Evolutionary conservation across 108 stramenopile species (phyloP), one percentile per base, ranked within the genome.

Genomic region (Cyclotella kingstonii): DNA sequence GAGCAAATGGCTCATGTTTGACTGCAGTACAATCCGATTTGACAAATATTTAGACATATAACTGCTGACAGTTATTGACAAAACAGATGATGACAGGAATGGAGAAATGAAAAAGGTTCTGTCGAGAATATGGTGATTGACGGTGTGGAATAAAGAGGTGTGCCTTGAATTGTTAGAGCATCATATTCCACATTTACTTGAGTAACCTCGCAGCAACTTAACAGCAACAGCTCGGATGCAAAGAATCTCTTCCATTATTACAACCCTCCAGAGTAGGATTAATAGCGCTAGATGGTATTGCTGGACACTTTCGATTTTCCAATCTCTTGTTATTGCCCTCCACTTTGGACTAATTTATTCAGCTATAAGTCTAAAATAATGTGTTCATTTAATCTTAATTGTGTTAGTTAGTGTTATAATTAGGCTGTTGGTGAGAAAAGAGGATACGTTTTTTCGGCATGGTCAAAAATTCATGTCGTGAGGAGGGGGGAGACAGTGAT

Each of bases 251-350:
- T 2, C 2, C 39, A 15, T 22, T 54, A 65, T 21, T 23, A 50
- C 42, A 17, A 46, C 17, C 30, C 12, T 22, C 43, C 52, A 69
- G 50, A 4, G 53, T 78, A 9, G 63, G 80, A 12, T 11, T 83
- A 0, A 53, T 90, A 3, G 82, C 77, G 3, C 54, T 90, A 39
- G 88, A 90, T 57, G 81, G 81, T 1, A 86, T 90, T 36, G 85
- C 84, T 42, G 40, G 62, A 8, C 55, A 86, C 34, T 86, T 81
- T 81, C 81, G 84, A 15, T 71, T 76, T 48, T 57, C 68, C 3
- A 38, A 63, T 65, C 36, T 56, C 22, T 30, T 71, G 63, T 52
- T 35, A 54, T 33, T 51, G 38, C 42, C 65, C 21, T 14, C 3
- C n/a, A n/a, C n/a, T n/a, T n/a, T n/a, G n/a, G n/a, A n/a, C n/a